Evolutionary conservation across 2,329 filamentous ascomycete genomes (phyloP).

Genomic region (Penicillium italicum): DNA sequence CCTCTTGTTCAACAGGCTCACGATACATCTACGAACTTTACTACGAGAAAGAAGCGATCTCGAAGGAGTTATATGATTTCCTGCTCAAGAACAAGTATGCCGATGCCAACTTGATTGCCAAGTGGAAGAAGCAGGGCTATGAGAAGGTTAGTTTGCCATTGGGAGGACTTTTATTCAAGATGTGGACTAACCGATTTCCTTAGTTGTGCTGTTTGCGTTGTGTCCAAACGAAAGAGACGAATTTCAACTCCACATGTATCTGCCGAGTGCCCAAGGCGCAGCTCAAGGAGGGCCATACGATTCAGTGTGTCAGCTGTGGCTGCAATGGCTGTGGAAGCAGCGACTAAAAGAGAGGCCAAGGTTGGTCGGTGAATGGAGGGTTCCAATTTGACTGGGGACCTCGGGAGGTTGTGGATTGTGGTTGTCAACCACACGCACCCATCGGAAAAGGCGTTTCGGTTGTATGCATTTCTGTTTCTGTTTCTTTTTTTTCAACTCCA

Average conservation of each 20-base stretch:
- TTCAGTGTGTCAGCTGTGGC: conserved; percentile 93
- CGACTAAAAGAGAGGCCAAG: conserved; percentile 52
- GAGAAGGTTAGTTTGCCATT: conserved; percentile 67
- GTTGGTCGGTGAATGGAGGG: background rate
- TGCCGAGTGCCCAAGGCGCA: conserved; percentile 90
- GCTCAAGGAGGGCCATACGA: conserved; percentile 82
- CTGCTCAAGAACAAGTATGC: conserved; percentile 95
- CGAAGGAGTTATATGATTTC: conserved; percentile 89
- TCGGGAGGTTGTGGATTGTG: background rate
- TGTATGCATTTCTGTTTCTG: background rate
- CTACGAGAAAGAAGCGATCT: conserved; percentile 96
- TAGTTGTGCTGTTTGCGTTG: conserved; percentile 91
- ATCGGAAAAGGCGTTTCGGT: conserved; percentile 15
- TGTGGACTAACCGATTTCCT: background rate
- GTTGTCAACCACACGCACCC: background rate
- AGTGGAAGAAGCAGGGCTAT: conserved; percentile 99
- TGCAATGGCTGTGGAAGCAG: conserved; percentile 86
- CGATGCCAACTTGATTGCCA: conserved; percentile 91
- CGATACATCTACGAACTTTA: conserved; percentile 97
- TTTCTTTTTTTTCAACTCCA: background rate
- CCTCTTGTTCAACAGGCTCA: conserved; percentile 45
- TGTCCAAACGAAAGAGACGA: conserved; percentile 99
- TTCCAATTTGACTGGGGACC: background rate
- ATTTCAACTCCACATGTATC: conserved; percentile 96
- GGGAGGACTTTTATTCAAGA: background rate